phyloP scores from a whole-genome alignment of 2,329 filamentous ascomycete genomes.

The Nothophaeocryptopus gaeumannii region DNA sequence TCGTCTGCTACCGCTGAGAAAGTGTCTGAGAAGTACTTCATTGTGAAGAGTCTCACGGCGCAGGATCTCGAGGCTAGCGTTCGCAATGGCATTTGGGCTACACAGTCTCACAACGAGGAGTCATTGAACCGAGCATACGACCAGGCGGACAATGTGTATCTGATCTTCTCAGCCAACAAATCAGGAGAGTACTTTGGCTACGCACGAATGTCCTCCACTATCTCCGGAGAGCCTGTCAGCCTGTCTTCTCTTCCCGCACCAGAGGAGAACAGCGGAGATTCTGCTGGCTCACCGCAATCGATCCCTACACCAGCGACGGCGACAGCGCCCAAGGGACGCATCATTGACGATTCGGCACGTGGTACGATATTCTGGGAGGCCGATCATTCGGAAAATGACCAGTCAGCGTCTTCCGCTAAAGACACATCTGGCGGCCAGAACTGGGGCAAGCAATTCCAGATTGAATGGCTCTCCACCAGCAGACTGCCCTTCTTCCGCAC shows the following conservation, averaged over 20 bases:
- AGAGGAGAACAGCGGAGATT: slow-evolving; percentile 16
- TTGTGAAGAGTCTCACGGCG: slow-evolving; percentile 87
- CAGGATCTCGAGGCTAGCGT: slow-evolving; percentile 88
- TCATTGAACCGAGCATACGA: slow-evolving; percentile 76
- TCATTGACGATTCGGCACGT: slow-evolving; percentile 89
- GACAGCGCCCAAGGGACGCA: slow-evolving; percentile 74
- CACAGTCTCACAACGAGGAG: slow-evolving; percentile 90
- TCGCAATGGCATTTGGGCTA: slow-evolving; percentile 87
- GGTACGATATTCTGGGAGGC: slow-evolving; percentile 97
- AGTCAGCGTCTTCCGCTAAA: slow-evolving; percentile 12
- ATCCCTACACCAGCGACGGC: slow-evolving; percentile 77
- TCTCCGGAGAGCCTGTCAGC: slow-evolving; percentile 62
- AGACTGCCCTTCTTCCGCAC: slow-evolving; percentile 86
- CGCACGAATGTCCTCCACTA: slow-evolving; percentile 81
- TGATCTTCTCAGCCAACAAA: slow-evolving; percentile 95
- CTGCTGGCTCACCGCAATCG: slow-evolving; percentile 68
- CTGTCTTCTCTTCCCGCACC: slow-evolving; percentile 13
- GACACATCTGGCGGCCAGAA: slow-evolving; percentile 41
- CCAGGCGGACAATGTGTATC: slow-evolving; percentile 78
- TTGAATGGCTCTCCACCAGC: slow-evolving; percentile 84
- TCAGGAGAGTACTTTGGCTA: slow-evolving; percentile 97
- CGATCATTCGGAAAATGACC: slow-evolving; percentile 58
- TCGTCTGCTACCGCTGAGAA: slow-evolving; percentile 25
- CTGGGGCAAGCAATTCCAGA: slow-evolving; percentile 87
- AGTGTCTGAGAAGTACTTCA: slow-evolving; percentile 75